A percentile compares a stretch with the other conserved stretches of the same genome.
Evolutionary conservation across 441 rosid species (phyloP).

Genomic region (Populus trichocarpa): DNA sequence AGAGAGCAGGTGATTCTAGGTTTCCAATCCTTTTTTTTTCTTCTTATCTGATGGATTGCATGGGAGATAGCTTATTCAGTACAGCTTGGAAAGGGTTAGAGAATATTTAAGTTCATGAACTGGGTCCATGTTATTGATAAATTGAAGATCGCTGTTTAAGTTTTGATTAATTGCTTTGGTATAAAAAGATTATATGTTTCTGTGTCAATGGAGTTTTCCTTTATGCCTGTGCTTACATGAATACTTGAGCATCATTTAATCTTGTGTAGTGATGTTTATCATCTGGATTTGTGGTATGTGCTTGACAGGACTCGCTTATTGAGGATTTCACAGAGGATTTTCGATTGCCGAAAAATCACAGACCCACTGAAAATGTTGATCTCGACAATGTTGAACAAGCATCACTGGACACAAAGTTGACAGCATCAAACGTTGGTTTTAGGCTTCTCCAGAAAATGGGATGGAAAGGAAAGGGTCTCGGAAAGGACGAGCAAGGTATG

Average conservation of each 20-base stretch:
- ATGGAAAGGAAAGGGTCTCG: conserved; percentile 96
- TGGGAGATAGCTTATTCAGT: not conserved
- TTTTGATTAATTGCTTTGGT: not conserved
- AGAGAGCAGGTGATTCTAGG: conserved; percentile 39
- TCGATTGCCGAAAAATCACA: conserved; percentile 65
- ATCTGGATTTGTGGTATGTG: conserved; percentile 17
- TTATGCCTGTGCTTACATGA: not conserved
- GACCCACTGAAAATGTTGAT: conserved; percentile 78
- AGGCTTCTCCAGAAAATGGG: conserved; percentile 98
- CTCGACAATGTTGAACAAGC: conserved; percentile 91
- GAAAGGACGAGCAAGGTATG: conserved; percentile 92
- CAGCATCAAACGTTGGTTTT: conserved; percentile 81
- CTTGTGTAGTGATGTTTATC: not conserved
- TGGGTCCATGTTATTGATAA: not conserved
- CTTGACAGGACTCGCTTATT: conserved; percentile 51
- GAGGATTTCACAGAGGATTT: conserved; percentile 74
- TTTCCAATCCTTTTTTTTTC: not conserved
- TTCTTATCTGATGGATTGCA: not conserved
- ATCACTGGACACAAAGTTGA: conserved; percentile 66
- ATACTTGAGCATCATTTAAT: not conserved
- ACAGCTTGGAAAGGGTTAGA: not conserved
- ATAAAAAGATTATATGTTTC: not conserved
- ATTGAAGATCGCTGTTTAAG: not conserved
- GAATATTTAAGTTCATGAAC: not conserved
- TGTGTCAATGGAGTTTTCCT: not conserved